Conservation (phyloP, 495 filamentous ascomycete genomes). For the Hypoxylon rickii region DNA sequence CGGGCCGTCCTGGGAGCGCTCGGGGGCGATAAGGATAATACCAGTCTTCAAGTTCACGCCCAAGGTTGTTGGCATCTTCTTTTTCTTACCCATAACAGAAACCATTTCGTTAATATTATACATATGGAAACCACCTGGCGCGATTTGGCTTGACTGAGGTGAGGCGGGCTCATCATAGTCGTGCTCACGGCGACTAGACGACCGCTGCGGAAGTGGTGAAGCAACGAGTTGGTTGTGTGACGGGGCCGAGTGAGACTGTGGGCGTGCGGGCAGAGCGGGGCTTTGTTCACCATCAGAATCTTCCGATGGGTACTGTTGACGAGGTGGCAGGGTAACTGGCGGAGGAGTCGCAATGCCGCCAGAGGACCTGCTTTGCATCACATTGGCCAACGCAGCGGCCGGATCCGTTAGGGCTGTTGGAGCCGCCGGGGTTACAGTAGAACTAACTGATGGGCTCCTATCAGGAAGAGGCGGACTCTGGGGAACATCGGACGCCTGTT, state of each 20-base stretch:
- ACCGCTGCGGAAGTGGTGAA: slow-evolving; percentile 39
- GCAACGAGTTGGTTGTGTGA: slow-evolving; percentile 55
- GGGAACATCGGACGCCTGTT: slow-evolving; percentile 48
- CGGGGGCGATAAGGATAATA: slow-evolving; percentile 87
- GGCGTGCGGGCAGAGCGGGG: slow-evolving; percentile 70
- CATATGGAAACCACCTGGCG: slow-evolving; percentile 80
- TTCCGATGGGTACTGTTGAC: slow-evolving; percentile 62
- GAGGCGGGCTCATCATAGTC: slow-evolving; percentile 26
- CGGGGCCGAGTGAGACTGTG: slow-evolving; percentile 62
- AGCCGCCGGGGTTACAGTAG: slow-evolving; percentile 12
- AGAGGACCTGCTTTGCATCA: slow-evolving; percentile 40
- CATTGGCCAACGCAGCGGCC: slow-evolving; percentile 43
- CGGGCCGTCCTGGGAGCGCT: slow-evolving; percentile 75
- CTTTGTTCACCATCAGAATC: slow-evolving; percentile 65
- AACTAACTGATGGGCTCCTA: slow-evolving; percentile 27
- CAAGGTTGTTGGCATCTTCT: slow-evolving; percentile 95
- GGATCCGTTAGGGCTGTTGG: slow-evolving; percentile 24
- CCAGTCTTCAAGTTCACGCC: slow-evolving; percentile 87
- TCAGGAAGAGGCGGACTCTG: slow-evolving; percentile 45
- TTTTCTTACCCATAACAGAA: slow-evolving; percentile 89
- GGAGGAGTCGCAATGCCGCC: slow-evolving; percentile 30
- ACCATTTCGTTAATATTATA: slow-evolving; percentile 98
- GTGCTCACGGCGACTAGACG: slow-evolving; percentile 31
- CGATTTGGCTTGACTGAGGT: slow-evolving; percentile 48
- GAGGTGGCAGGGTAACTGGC: slow-evolving; percentile 40